Evolutionary conservation across 2,329 filamentous ascomycete species (phyloP).

Genomic region (Dactylellina sp.): DNA sequence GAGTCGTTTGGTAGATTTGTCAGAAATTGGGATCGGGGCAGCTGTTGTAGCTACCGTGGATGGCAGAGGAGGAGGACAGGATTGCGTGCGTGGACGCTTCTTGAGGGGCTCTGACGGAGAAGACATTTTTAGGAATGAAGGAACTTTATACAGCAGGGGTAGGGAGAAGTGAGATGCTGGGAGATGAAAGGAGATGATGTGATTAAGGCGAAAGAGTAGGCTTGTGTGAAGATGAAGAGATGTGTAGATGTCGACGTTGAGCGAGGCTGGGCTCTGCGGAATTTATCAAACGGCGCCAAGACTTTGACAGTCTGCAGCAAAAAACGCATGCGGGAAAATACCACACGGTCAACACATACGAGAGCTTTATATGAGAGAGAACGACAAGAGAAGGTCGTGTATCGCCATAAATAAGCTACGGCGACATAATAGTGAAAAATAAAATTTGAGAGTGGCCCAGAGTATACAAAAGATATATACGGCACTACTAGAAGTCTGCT

Average conservation of each 20-base stretch:
- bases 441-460: too few relatives aligned
- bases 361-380: too few relatives aligned
- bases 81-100: conserved; percentile 80
- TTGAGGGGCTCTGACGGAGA: conserved; percentile 59
- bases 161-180: background rate
- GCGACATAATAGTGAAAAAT: too few relatives aligned
- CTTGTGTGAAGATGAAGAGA: conserved; percentile 20
- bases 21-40: conserved; percentile 80
- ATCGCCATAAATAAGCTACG: too few relatives aligned
- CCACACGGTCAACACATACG: conserved; percentile 24
- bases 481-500: too few relatives aligned
- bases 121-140: conserved; percentile 58
- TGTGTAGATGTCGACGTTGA: conserved; percentile 1
- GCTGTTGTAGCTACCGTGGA: conserved; percentile 94
- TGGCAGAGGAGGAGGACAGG: conserved; percentile 90
- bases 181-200: background rate
- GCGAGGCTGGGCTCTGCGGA: conserved; percentile 13
- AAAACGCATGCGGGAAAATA: background rate
- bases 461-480: too few relatives aligned
- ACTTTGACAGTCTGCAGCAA: conserved; percentile 2
- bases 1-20: conserved; percentile 90
- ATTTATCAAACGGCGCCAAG: conserved; percentile 25
- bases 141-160: background rate
- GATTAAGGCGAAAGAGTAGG: background rate
- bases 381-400: too few relatives aligned